Evolutionary conservation across 2,329 filamentous ascomycete genomes (phyloP).

Genomic region (Penicillium sp.): DNA sequence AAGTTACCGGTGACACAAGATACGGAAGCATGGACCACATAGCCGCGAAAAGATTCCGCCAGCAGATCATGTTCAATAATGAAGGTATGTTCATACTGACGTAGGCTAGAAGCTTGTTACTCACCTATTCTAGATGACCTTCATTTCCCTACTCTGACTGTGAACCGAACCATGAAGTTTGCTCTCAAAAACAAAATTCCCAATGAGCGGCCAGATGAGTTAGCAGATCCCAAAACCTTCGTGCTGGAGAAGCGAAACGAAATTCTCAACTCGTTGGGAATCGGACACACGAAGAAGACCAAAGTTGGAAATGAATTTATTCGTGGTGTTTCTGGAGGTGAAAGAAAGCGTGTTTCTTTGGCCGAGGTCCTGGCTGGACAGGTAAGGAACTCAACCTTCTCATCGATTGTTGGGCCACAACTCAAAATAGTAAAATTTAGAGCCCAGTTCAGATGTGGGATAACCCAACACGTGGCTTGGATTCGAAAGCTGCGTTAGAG

Average conservation of each 20-base stretch:
- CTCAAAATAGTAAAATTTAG: slow-evolving; percentile 6
- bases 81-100: slow-evolving; percentile 43
- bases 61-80: slow-evolving; percentile 65
- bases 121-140: slow-evolving; percentile 52
- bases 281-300: slow-evolving; percentile 57
- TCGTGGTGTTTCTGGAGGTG: slow-evolving; percentile 65
- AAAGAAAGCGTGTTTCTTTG: slow-evolving; percentile 67
- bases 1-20: slow-evolving; percentile 52
- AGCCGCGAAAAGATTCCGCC: slow-evolving; percentile 42
- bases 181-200: slow-evolving; percentile 56
- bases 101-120: background rate
- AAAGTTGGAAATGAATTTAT: slow-evolving; percentile 65
- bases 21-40: slow-evolving; percentile 55
- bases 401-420: background rate
- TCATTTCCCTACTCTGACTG: slow-evolving; percentile 71
- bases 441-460: slow-evolving; percentile 63
- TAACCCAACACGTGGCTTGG: slow-evolving; percentile 63
- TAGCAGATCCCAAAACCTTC: slow-evolving; percentile 28
- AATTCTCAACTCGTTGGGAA: slow-evolving; percentile 34
- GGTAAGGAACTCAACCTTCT: slow-evolving; percentile 25
- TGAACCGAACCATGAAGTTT: slow-evolving; percentile 71
- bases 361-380: slow-evolving; percentile 56
- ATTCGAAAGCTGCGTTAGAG: slow-evolving; percentile 62
- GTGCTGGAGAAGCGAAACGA: slow-evolving; percentile 31
- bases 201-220: slow-evolving; percentile 23